phyloP scores from a whole-genome alignment of 805 yeast genomes.

The Tetrapisispora arboricola region DNA sequence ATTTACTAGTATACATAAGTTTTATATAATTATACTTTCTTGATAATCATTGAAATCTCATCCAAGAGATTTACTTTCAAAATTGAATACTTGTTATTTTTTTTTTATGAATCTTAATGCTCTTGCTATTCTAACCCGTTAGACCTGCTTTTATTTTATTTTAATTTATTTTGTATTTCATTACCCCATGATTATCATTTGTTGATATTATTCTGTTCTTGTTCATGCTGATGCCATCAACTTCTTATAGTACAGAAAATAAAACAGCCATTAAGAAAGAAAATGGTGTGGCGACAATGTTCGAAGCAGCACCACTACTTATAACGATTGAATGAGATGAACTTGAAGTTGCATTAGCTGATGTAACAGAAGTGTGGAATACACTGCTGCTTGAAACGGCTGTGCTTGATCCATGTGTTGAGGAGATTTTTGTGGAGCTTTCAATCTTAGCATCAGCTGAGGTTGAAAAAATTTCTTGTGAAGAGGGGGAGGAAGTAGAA shows the following conservation, averaged over 20 bases:
- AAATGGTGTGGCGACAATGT: not conserved
- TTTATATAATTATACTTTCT: too few relatives aligned
- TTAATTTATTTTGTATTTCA: too few relatives aligned
- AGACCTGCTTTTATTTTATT: too few relatives aligned
- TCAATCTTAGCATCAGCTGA: not conserved
- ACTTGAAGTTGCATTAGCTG: not conserved
- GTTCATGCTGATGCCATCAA: too few relatives aligned
- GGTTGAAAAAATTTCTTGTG: not conserved
- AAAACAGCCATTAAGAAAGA: not conserved
- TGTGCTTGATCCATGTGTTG: not conserved
- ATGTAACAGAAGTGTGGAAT: not conserved
- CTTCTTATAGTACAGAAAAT: not conserved
- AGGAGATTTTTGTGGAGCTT: not conserved
- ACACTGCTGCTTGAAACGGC: not conserved
- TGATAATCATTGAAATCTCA: too few relatives aligned
- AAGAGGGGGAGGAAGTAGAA: not conserved
- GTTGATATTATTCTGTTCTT: not conserved
- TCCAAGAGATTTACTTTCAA: too few relatives aligned
- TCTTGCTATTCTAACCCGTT: too few relatives aligned
- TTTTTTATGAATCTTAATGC: too few relatives aligned
- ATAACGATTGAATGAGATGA: not conserved
- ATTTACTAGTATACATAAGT: too few relatives aligned
- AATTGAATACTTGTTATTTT: too few relatives aligned
- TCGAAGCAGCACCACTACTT: not conserved
- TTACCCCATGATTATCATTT: not conserved